These are phyloP conservation scores for Cladophialophora immunda DNA, from an alignment of 2,329 filamentous ascomycete genomes.

Conservation along the genomic window DNA sequence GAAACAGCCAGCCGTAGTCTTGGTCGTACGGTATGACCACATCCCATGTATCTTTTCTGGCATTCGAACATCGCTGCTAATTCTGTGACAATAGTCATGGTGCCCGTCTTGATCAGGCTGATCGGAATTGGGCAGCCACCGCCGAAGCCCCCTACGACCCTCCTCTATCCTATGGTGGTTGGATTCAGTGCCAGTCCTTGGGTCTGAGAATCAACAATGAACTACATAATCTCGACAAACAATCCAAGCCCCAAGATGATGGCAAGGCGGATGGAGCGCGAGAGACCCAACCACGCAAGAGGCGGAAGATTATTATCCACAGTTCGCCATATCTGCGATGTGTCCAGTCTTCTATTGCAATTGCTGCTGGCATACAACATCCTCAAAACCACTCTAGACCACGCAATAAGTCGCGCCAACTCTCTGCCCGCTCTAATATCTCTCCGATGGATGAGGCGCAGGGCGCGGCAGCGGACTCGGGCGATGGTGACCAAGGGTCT, in stretches of 20 bases:
- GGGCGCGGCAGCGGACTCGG: conserved; percentile 35
- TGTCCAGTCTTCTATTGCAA: conserved; percentile 87
- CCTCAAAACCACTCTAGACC: conserved; percentile 41
- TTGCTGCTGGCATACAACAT: conserved; percentile 80
- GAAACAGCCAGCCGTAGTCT: conserved; percentile 52
- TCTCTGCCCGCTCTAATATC: conserved; percentile 29
- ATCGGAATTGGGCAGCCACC: conserved; percentile 93
- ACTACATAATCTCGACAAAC: conserved; percentile 60
- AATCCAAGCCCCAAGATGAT: conserved; percentile 1
- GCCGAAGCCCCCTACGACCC: conserved; percentile 96
- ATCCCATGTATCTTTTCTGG: background rate
- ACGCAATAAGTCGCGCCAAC: conserved; percentile 38
- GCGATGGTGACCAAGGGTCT: conserved; percentile 13
- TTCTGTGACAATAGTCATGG: conserved; percentile 73
- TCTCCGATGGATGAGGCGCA: conserved; percentile 34
- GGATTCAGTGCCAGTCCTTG: conserved; percentile 83
- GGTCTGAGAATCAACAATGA: conserved; percentile 85
- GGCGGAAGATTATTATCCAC: conserved; percentile 81
- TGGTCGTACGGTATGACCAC: conserved; percentile 51
- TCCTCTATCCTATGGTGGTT: conserved; percentile 92
- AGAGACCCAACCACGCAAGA: conserved; percentile 42
- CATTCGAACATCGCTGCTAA: background rate
- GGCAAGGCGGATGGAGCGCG: conserved; percentile 33
- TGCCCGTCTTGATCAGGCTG: conserved; percentile 89
- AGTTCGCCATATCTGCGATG: conserved; percentile 94